Percentiles rank a stretch among this genome's conserved stretches.
phyloP scores from a whole-genome alignment of 352 stramenopile species.

The Thraustotheca clavata region DNA sequence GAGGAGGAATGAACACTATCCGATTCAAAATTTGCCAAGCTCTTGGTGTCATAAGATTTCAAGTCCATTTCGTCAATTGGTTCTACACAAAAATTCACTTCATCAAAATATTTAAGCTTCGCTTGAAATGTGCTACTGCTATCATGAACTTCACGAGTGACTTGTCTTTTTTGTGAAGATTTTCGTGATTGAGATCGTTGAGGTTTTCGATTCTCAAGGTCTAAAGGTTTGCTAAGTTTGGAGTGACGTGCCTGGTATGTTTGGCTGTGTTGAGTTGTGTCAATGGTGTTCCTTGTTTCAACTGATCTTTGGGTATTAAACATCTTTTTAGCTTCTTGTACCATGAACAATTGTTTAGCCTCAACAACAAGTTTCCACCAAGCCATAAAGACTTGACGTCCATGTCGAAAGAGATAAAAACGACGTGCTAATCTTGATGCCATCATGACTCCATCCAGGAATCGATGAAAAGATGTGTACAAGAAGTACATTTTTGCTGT shows the following conservation, averaged over 20 bases:
- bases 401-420: background rate
- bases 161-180: background rate
- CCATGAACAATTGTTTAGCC: background rate
- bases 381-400: background rate
- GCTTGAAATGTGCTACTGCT: background rate
- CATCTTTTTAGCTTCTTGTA: background rate
- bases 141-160: background rate
- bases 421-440: background rate
- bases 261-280: background rate
- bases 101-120: background rate
- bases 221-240: background rate
- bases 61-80: background rate
- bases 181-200: background rate
- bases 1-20: too few species aligned
- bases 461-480: background rate
- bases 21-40: background rate
- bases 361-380: background rate
- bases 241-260: background rate
- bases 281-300: background rate
- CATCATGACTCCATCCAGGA: background rate
- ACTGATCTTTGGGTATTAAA: background rate
- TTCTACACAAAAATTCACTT: background rate
- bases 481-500: background rate
- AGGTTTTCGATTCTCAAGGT: background rate
- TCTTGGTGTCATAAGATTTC: background rate